Evolutionary conservation across 345 rosid genomes (phyloP).

Genomic region (Arabidopsis arenosa): DNA sequence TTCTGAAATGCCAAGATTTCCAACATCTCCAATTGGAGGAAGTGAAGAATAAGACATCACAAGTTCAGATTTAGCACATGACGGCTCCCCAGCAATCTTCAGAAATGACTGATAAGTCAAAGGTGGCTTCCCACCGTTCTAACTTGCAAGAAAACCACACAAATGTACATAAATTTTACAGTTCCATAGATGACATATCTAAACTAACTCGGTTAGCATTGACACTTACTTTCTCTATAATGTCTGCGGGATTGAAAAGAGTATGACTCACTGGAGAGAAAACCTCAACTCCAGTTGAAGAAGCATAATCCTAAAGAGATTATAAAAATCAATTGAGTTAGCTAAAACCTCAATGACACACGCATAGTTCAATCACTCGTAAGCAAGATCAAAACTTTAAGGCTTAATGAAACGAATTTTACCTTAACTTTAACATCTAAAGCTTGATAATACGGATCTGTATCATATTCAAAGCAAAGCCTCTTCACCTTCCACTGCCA

Average conservation of each 20-base stretch:
- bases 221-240: conserved; percentile 62
- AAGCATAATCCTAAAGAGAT: conserved; percentile 60
- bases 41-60: conserved; percentile 54
- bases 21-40: conserved; percentile 74
- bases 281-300: conserved; percentile 70
- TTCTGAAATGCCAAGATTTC: conserved; percentile 55
- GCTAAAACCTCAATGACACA: conserved; percentile 2
- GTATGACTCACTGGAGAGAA: conserved; percentile 93
- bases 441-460: conserved; percentile 88
- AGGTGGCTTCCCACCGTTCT: conserved; percentile 94
- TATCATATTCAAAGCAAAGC: conserved; percentile 87
- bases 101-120: conserved; percentile 82
- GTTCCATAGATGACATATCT: not conserved
- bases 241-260: conserved; percentile 73
- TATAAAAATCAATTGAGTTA: not conserved
- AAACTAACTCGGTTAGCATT: not conserved
- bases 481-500: conserved; percentile 76
- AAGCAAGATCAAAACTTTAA: conserved; percentile 28
- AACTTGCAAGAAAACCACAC: not conserved
- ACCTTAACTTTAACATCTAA: conserved; percentile 77
- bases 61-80: conserved; percentile 66
- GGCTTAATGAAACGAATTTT: not conserved
- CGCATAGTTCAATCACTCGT: not conserved
- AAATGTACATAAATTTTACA: not conserved
- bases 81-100: conserved; percentile 88